Evolutionary conservation across 2,329 filamentous ascomycete genomes (phyloP).

Genomic region (Cladophialophora carrionii): DNA sequence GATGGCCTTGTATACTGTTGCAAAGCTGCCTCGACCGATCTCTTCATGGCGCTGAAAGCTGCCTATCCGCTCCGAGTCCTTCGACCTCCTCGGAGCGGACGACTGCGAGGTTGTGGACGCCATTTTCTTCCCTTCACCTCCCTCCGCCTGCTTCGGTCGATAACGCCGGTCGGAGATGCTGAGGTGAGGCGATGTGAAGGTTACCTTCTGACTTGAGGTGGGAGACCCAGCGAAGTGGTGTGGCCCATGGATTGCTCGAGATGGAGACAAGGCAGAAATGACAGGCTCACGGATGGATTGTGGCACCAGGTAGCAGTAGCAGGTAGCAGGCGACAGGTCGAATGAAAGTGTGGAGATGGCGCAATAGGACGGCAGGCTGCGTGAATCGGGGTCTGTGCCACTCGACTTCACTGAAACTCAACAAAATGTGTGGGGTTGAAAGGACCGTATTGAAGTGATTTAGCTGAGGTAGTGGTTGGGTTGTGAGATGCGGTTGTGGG

Average conservation of each 20-base stretch:
- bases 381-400: slow-evolving; percentile 24
- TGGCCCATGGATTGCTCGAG: slow-evolving; percentile 43
- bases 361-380: slow-evolving; percentile 32
- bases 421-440: slow-evolving; percentile 14
- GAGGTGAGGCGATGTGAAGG: slow-evolving; percentile 30
- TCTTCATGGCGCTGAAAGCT: slow-evolving; percentile 81
- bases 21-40: slow-evolving; percentile 97
- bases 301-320: slow-evolving; percentile 17
- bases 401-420: slow-evolving; percentile 17
- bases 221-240: slow-evolving; percentile 42
- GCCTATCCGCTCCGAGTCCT: slow-evolving; percentile 40
- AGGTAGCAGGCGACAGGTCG: slow-evolving; percentile 28
- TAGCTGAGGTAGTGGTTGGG: slow-evolving; percentile 13
- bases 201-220: slow-evolving; percentile 45
- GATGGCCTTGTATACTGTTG: slow-evolving; percentile 85
- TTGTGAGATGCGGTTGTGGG: slow-evolving; percentile 16
- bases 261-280: slow-evolving; percentile 24
- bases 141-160: slow-evolving; percentile 31
- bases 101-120: slow-evolving; percentile 51
- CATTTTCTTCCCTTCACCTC: slow-evolving; percentile 38
- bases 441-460: slow-evolving; percentile 13
- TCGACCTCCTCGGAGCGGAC: slow-evolving; percentile 46
- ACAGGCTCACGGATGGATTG: slow-evolving; percentile 22
- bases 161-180: slow-evolving; percentile 31
- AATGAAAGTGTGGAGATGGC: slow-evolving; percentile 33